These are phyloP conservation scores for Cicer yamashitae DNA, from an alignment of 306 rosid genomes.

Conservation along the genomic window DNA sequence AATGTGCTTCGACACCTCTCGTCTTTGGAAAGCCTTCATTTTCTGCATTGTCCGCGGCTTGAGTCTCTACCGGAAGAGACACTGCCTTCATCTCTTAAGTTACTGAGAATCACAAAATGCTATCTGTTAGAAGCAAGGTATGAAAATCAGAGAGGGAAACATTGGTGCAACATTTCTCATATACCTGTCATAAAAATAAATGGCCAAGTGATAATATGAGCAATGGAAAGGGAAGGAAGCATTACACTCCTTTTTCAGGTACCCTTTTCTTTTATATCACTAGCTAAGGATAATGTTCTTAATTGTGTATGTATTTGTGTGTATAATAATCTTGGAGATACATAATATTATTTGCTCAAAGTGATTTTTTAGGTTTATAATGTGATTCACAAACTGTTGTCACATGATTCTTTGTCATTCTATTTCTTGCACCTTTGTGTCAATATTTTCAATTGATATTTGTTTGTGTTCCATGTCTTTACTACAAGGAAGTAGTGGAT, in stretches of 20 bases:
- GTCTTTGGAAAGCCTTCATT: slow-evolving; percentile 10
- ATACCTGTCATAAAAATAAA: slow-evolving; percentile 24
- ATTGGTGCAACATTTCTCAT: not conserved
- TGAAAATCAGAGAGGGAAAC: not conserved
- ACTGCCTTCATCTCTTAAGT: not conserved
- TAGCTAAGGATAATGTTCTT: not conserved
- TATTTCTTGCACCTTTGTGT: not conserved
- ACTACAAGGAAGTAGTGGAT: not conserved
- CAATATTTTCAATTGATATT: not conserved
- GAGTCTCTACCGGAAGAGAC: slow-evolving; percentile 3
- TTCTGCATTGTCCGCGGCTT: not conserved
- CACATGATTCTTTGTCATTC: not conserved
- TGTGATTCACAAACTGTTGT: not conserved
- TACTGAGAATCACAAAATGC: slow-evolving; percentile 1
- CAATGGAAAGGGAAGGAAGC: not conserved
- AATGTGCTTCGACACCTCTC: not conserved
- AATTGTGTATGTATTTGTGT: not conserved
- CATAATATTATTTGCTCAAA: not conserved
- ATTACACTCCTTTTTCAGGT: not conserved
- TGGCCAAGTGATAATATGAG: slow-evolving; percentile 22
- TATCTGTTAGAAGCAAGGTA: not conserved
- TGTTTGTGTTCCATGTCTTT: not conserved
- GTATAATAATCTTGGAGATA: not conserved
- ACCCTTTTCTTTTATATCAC: not conserved
- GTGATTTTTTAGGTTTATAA: not conserved